phyloP scores from a whole-genome alignment of 2,329 filamentous ascomycete species.

The Botrytis galanthina region DNA sequence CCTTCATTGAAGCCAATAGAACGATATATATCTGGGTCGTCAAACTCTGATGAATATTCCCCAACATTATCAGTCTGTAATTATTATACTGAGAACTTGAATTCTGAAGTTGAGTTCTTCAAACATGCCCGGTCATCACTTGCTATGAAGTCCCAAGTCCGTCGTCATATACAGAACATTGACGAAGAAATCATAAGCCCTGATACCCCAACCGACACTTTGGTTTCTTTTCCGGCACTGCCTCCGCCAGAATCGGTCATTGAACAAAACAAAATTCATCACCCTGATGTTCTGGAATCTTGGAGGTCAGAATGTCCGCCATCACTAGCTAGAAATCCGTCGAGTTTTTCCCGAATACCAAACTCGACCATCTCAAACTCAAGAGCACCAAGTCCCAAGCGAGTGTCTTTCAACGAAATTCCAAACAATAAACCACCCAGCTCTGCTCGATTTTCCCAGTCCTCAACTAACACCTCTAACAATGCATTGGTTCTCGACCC shows the following conservation, averaged over 20 bases:
- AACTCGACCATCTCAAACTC: background rate
- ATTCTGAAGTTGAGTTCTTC: constrained; percentile 31
- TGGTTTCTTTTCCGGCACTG: constrained; percentile 7
- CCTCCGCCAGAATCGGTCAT: background rate
- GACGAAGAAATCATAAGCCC: constrained; percentile 9
- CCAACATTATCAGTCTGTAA: constrained; percentile 31
- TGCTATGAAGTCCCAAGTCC: constrained; percentile 22
- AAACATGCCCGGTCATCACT: constrained; percentile 14
- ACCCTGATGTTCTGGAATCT: background rate
- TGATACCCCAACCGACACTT: constrained; percentile 11
- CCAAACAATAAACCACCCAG: background rate
- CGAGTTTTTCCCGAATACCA: background rate
- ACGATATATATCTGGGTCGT: constrained; percentile 1
- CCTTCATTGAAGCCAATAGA: constrained; percentile 15
- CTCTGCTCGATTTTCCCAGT: background rate
- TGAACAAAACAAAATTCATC: background rate
- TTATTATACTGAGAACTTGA: constrained; percentile 26
- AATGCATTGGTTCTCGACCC: background rate
- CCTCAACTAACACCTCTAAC: background rate
- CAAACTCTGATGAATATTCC: constrained; percentile 22
- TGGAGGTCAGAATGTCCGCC: background rate
- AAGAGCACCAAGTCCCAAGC: background rate
- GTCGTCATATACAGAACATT: constrained; percentile 26
- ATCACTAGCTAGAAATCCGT: background rate
- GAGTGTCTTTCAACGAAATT: background rate